phyloP scores from a whole-genome alignment of 805 yeast species.

The Phaffomyces thermotolerans region DNA sequence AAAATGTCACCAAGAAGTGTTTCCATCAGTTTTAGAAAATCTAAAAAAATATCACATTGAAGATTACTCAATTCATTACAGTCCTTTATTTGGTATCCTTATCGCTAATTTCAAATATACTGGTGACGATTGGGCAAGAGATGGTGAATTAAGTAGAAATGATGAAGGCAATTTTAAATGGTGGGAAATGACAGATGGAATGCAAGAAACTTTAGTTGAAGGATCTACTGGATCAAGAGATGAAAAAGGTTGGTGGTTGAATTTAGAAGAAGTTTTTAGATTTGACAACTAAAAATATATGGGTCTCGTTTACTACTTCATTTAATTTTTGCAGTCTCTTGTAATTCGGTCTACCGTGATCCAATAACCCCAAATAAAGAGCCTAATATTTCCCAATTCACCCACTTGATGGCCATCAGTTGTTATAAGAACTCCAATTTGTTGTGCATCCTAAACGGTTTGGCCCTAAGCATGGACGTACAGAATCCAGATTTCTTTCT shows the following conservation, averaged over 20 bases:
- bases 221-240: conserved; percentile 32
- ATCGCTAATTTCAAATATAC: conserved; percentile 33
- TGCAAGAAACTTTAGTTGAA: conserved; percentile 32
- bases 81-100: conserved; percentile 25
- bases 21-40: conserved; percentile 27
- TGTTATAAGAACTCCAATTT: no score
- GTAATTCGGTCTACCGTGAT: no score
- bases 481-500: no score
- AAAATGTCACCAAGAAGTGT: conserved; percentile 25
- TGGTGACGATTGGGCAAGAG: conserved; percentile 32
- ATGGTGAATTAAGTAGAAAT: conserved; percentile 26
- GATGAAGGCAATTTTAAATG: conserved; percentile 33
- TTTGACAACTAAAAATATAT: conserved; percentile 20
- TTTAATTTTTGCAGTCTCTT: no score
- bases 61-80: conserved; percentile 34
- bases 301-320: no score
- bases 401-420: no score
- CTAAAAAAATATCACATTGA: conserved; percentile 31
- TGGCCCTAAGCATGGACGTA: no score
- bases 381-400: no score
- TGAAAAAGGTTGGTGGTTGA: conserved; percentile 33
- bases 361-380: no score
- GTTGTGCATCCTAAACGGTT: no score
- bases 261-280: conserved; percentile 33
- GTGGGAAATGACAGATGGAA: conserved; percentile 34